These are phyloP conservation scores for Wickerhamomyces sp. DNA, from an alignment of 1,139 yeast genomes.

Conservation along the genomic window DNA sequence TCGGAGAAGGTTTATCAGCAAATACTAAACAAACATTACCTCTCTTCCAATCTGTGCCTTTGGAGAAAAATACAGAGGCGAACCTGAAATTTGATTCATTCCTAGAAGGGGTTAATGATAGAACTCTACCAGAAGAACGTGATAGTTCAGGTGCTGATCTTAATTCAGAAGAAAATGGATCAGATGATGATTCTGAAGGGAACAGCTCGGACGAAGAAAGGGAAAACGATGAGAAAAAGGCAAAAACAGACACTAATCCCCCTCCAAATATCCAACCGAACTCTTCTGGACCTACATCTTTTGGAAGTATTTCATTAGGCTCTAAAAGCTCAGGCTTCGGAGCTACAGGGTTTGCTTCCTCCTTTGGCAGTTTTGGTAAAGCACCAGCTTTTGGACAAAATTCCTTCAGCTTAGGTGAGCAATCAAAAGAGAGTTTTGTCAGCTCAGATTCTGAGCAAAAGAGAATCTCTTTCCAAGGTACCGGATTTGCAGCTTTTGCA, in stretches of 20 bases:
- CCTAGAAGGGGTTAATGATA: conserved; percentile 5
- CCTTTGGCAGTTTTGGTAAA: too few relatives aligned
- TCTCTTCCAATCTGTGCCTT: too few relatives aligned
- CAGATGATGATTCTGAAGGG: conserved; percentile 6
- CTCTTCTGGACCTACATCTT: conserved; percentile 5
- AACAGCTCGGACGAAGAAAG: conserved; percentile 6
- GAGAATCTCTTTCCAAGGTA: too few relatives aligned
- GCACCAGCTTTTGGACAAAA: too few relatives aligned
- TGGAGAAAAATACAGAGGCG: neutral
- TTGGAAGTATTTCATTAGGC: conserved; percentile 5
- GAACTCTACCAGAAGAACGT: neutral
- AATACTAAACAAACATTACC: too few relatives aligned
- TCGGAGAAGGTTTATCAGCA: neutral
- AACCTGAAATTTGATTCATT: conserved; percentile 8
- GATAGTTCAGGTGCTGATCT: too few relatives aligned
- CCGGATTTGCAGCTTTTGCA: conserved; percentile 20
- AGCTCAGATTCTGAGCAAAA: too few relatives aligned
- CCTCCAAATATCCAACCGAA: too few relatives aligned
- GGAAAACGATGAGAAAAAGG: conserved; percentile 3
- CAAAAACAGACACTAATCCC: too few relatives aligned
- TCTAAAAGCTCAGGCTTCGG: conserved; percentile 6
- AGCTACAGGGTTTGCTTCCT: conserved; percentile 6
- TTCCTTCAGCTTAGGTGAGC: too few relatives aligned
- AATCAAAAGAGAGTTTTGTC: too few relatives aligned
- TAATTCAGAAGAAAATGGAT: conserved; percentile 5